A percentile compares a stretch with the other conserved stretches of the same genome.
phyloP scores from a whole-genome alignment of 2,329 filamentous ascomycete genomes.

The Diaporthe sp. region DNA sequence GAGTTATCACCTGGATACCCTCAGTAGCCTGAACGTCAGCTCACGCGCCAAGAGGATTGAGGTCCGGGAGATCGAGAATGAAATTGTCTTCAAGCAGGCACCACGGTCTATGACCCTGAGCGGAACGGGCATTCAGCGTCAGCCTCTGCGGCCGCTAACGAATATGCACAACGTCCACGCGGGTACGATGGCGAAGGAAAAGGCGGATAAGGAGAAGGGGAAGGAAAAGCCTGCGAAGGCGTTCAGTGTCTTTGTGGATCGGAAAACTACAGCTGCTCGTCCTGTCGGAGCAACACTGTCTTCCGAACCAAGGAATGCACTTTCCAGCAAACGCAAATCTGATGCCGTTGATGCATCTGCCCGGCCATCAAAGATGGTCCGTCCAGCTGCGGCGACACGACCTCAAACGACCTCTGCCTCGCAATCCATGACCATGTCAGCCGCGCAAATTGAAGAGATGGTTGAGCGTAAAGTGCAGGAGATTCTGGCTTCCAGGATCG shows the following conservation, averaged over 20 bases:
- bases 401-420: constrained; percentile 45
- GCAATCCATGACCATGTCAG: constrained; percentile 67
- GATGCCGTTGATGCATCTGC: constrained; percentile 55
- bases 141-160: constrained; percentile 83
- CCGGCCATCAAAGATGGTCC: constrained; percentile 65
- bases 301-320: constrained; percentile 27
- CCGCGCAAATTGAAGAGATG: constrained; percentile 87
- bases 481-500: constrained; percentile 83
- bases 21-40: constrained; percentile 94
- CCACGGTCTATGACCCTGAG: constrained; percentile 67
- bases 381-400: constrained; percentile 50
- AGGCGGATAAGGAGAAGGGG: constrained; percentile 65
- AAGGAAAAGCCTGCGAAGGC: constrained; percentile 81
- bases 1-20: constrained; percentile 92
- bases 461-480: constrained; percentile 94
- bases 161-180: constrained; percentile 82
- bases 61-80: constrained; percentile 94
- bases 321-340: constrained; percentile 51
- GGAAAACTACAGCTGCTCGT: constrained; percentile 61
- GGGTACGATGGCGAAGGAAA: constrained; percentile 63
- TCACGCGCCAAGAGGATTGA: constrained; percentile 97
- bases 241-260: constrained; percentile 90
- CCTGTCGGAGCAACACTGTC: constrained; percentile 47
- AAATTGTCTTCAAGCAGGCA: constrained; percentile 86
- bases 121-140: constrained; percentile 67